Base-by-base conservation (phyloP, 139 green algal genomes). In the Chlamydomonas sp. region DNA sequence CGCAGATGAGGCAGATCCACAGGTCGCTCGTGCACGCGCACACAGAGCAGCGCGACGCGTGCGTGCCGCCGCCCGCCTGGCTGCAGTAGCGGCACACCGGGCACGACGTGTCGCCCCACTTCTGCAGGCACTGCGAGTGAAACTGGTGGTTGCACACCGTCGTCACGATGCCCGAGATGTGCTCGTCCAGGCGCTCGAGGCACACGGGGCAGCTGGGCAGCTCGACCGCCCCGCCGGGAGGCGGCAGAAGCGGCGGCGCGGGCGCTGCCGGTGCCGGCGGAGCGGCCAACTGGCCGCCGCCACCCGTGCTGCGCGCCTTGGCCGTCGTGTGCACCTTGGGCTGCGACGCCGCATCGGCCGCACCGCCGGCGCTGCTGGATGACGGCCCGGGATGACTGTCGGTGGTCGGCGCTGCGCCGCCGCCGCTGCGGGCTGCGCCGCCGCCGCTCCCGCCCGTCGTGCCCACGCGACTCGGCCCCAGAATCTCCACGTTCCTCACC, bases 1-100 rank as follows among this genome's bases (percentile, higher is more conserved):
- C 95, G 79, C 95, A 99, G 48, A 99, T 97, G 35, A 99, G 83
- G 76, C 95, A 99, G 48, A 98, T 97, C 95, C 95, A 99, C 48
- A 98, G 79, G 74, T 96, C 89, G 13, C 47, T 71, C 4, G 49
- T 63, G 3, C 80, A 86, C 48, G 70, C 84, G 74, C 94, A 98
- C 16, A 64, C 74, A 16, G 43, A 39, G 77, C 94, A 98, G 43
- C 78, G 74, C 0, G 81, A 86, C 22, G 74, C 76, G 38, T 69
- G 66, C 37, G 69, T n/a, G n/a, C n/a, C 69, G 33, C 59, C 66
- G 73, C 64, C 5, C 2, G 48, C 77, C 66, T 78, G 73, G 43
- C 77, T 81, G 75, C 85, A 91, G 80, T 94, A 93, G 26, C 91
- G 80, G 77, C 91, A 97, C 22, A 97, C 91, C n/a, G 91, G 91